Conservation (phyloP, 805 yeast species). For the Lachancea meyersii region DNA sequence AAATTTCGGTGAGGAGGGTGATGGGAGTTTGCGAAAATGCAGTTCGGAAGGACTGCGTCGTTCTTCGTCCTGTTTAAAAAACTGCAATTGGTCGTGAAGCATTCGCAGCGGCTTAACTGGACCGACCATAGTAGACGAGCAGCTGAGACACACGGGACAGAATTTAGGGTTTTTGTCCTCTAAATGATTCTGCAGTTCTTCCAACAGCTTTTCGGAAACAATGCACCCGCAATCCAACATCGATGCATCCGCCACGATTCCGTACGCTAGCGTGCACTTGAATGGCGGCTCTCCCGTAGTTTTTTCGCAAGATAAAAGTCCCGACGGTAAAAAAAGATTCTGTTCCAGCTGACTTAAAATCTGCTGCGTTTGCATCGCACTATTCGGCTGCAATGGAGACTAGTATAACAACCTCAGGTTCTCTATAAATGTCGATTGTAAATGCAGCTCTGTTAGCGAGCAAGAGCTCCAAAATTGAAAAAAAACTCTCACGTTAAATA, state of each 20-base stretch:
- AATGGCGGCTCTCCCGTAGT: constrained; percentile 10
- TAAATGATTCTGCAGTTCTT: constrained; percentile 10
- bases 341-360: constrained; percentile 20
- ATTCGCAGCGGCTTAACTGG: constrained; percentile 34
- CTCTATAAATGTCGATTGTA: background rate
- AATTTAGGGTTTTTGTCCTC: constrained; percentile 4
- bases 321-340: constrained; percentile 24
- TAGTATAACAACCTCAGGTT: too few species aligned
- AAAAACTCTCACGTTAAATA: too few species aligned
- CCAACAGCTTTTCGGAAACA: constrained; percentile 18
- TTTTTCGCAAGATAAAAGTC: constrained; percentile 15
- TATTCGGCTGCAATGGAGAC: too few species aligned
- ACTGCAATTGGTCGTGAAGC: constrained; percentile 23
- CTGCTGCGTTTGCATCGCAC: constrained; percentile 7
- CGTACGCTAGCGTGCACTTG: constrained; percentile 21
- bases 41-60: background rate
- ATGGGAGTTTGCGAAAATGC: too few species aligned
- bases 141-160: constrained; percentile 36
- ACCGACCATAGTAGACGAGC: constrained; percentile 21
- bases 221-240: constrained; percentile 29
- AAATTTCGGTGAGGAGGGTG: too few species aligned
- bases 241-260: constrained; percentile 22
- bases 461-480: too few species aligned
- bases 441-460: too few species aligned
- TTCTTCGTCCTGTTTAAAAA: constrained; percentile 7